These are phyloP conservation scores for Pseudocercospora musae DNA, from an alignment of 2,329 filamentous ascomycete genomes.

Conservation along the genomic window DNA sequence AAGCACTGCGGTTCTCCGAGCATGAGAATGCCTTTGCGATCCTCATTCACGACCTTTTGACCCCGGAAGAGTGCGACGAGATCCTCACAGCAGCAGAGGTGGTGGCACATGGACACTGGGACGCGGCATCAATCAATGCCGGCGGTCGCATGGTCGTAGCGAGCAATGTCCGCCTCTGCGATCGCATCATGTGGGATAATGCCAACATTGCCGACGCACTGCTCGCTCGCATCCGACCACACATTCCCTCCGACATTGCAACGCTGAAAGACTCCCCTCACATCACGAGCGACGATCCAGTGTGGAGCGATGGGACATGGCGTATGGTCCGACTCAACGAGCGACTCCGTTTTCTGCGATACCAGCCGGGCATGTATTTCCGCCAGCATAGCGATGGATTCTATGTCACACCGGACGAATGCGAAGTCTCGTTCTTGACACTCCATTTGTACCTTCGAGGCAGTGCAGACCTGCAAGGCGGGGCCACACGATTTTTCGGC, in stretches of 20 bases:
- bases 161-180: slow-evolving; percentile 61
- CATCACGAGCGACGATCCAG: slow-evolving; percentile 45
- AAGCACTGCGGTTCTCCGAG: slow-evolving; percentile 1
- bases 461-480: slow-evolving; percentile 41
- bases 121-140: slow-evolving; percentile 63
- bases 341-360: slow-evolving; percentile 69
- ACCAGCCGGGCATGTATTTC: slow-evolving; percentile 68
- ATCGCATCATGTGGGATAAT: slow-evolving; percentile 70
- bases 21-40: slow-evolving; percentile 41
- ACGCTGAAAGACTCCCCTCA: slow-evolving; percentile 44
- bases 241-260: slow-evolving; percentile 36
- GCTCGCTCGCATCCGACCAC: slow-evolving; percentile 50
- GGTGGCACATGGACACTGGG: slow-evolving; percentile 52
- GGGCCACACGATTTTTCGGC: slow-evolving; percentile 49
- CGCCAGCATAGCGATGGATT: slow-evolving; percentile 65
- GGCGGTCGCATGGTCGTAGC: slow-evolving; percentile 60
- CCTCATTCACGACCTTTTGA: slow-evolving; percentile 60
- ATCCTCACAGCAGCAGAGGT: slow-evolving; percentile 52
- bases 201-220: slow-evolving; percentile 59
- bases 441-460: slow-evolving; percentile 48
- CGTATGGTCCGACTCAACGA: slow-evolving; percentile 59
- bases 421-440: slow-evolving; percentile 51
- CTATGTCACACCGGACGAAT: slow-evolving; percentile 55
- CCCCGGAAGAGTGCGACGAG: slow-evolving; percentile 57
- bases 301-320: slow-evolving; percentile 41